Percentiles rank a stretch among this genome's conserved stretches.
Conservation (phyloP, 1,284 basidiomycete species). For the Moesziomyces parantarcticus region DNA sequence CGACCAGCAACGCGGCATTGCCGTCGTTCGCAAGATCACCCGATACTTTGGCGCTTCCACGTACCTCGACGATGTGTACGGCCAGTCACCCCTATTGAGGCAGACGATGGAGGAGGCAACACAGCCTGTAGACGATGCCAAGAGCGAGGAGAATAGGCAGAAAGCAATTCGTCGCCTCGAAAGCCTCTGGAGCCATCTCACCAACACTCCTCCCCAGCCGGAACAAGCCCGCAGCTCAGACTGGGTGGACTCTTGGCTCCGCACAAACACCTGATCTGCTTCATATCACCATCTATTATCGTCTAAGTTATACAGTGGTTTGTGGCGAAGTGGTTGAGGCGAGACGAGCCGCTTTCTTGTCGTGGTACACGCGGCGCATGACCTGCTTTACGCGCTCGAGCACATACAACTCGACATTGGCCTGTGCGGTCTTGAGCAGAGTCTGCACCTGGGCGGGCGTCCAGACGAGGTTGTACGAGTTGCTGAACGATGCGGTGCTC, state of each 20-base stretch:
- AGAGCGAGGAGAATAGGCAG: slow-evolving; percentile 17
- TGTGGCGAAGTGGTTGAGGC: not conserved
- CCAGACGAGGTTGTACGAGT: slow-evolving; percentile 66
- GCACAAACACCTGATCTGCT: slow-evolving; percentile 11
- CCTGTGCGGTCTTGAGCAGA: slow-evolving; percentile 45
- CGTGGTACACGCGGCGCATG: slow-evolving; percentile 36
- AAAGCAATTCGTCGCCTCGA: slow-evolving; percentile 34
- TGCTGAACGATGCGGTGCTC: slow-evolving; percentile 54
- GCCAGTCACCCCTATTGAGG: slow-evolving; percentile 8
- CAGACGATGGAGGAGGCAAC: slow-evolving; percentile 31
- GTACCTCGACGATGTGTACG: slow-evolving; percentile 42
- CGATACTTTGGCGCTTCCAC: slow-evolving; percentile 16
- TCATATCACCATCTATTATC: not conserved
- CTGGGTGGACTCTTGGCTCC: slow-evolving; percentile 42
- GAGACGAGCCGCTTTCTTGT: slow-evolving; percentile 40
- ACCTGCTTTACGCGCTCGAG: slow-evolving; percentile 34
- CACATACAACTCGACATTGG: slow-evolving; percentile 53
- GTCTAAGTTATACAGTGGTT: too few species aligned
- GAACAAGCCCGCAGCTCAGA: not conserved
- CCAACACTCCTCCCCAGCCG: slow-evolving; percentile 8
- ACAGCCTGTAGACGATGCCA: slow-evolving; percentile 1
- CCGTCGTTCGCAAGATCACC: slow-evolving; percentile 28
- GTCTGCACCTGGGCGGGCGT: slow-evolving; percentile 58
- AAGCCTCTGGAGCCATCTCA: slow-evolving; percentile 40
- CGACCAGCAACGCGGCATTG: slow-evolving; percentile 1